A percentile compares a stretch with the other conserved stretches of the same genome.
These are phyloP conservation scores for Dactylella cylindrospora DNA, from an alignment of 2,329 filamentous ascomycete genomes.

Conservation along the genomic window DNA sequence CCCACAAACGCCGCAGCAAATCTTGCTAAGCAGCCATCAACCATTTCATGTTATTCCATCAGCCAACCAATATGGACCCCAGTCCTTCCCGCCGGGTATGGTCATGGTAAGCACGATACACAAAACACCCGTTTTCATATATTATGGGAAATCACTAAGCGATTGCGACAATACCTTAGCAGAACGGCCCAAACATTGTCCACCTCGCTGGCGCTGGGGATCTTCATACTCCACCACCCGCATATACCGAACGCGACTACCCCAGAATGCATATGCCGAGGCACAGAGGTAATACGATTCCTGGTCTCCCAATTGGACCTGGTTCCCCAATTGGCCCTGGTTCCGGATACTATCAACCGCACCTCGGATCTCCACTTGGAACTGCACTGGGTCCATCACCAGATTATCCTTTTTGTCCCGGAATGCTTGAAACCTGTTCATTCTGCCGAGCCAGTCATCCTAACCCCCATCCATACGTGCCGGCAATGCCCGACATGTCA, in stretches of 20 bases:
- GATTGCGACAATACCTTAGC: conserved; percentile 1
- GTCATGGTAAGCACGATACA: conserved; percentile 24
- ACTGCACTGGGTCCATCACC: too few species aligned
- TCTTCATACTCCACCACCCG: conserved; percentile 22
- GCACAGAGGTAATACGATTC: too few species aligned
- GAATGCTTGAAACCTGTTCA: conserved; percentile 16
- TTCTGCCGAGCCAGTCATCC: conserved; percentile 25
- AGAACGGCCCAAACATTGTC: conserved; percentile 6
- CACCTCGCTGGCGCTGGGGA: conserved; percentile 14
- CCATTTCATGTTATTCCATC: conserved; percentile 10
- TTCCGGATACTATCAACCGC: too few species aligned
- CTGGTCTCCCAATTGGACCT: too few species aligned
- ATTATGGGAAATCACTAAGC: background rate
- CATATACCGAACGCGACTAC: conserved; percentile 24
- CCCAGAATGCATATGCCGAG: too few species aligned
- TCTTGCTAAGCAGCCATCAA: conserved; percentile 18
- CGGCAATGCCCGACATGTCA: conserved; percentile 4
- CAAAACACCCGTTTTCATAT: background rate
- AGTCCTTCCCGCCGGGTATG: too few species aligned
- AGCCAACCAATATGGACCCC: conserved; percentile 13
- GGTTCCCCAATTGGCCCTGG: too few species aligned
- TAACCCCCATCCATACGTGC: conserved; percentile 15
- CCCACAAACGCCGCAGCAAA: conserved; percentile 20
- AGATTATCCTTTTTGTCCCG: too few species aligned
- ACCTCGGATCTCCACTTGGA: too few species aligned